Percentiles rank a stretch among this genome's conserved stretches.
Conservation (phyloP, 176 grass and related monocot genomes). For the Zea luxurians region DNA sequence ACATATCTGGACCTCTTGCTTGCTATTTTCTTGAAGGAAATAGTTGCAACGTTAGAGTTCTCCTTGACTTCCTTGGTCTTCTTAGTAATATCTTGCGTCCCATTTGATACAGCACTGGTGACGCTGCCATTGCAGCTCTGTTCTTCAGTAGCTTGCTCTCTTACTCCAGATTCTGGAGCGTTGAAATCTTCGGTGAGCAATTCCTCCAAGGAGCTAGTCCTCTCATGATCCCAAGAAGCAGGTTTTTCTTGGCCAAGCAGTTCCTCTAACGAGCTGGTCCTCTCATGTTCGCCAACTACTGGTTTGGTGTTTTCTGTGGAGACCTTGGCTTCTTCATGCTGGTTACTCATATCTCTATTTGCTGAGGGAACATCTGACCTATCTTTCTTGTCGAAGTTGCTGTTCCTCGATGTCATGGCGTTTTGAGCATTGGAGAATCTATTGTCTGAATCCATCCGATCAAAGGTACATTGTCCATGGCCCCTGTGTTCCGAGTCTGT, state of each 20-base stretch:
- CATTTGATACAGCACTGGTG: conserved; percentile 21
- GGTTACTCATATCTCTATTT: conserved; percentile 22
- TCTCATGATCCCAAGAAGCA: conserved; percentile 41
- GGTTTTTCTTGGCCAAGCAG: conserved; percentile 42
- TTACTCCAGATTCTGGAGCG: conserved; percentile 31
- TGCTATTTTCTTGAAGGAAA: conserved; percentile 64
- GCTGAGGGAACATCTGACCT: conserved; percentile 22
- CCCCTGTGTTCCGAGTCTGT: conserved; percentile 55
- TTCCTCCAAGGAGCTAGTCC: conserved; percentile 48
- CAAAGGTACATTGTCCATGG: conserved; percentile 16
- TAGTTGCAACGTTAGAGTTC: conserved; percentile 31
- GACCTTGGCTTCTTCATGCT: conserved; percentile 1
- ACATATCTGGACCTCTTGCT: conserved; percentile 61
- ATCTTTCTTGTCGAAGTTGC: conserved; percentile 40
- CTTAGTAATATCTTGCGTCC: conserved; percentile 31
- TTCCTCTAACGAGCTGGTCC: conserved; percentile 51
- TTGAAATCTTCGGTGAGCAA: conserved; percentile 31
- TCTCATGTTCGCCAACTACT: conserved; percentile 37
- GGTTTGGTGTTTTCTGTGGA: conserved; percentile 24
- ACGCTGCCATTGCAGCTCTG: conserved; percentile 7
- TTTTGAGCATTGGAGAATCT: conserved; percentile 34
- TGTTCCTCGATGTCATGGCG: conserved; percentile 24
- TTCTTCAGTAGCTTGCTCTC: conserved; percentile 26
- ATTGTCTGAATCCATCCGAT: conserved; percentile 27
- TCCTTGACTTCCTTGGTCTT: conserved; percentile 53